Evolutionary conservation across 2,329 filamentous ascomycete genomes (phyloP).

Genomic region (Colletotrichum sp.): DNA sequence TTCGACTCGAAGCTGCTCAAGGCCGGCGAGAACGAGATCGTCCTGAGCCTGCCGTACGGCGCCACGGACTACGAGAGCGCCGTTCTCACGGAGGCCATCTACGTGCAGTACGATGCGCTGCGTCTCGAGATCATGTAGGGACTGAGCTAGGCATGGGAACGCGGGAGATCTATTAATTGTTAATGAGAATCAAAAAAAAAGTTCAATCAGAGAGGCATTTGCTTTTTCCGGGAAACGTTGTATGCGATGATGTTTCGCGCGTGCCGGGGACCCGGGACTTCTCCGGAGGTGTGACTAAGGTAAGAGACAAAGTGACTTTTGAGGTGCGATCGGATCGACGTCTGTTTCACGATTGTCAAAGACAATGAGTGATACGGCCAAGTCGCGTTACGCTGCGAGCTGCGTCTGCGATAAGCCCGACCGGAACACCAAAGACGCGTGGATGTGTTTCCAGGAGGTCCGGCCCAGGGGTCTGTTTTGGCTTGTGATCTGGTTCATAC

Average conservation of each 20-base stretch:
- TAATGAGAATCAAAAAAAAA: background rate
- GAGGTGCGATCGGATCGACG: background rate
- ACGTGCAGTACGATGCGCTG: slow-evolving; percentile 68
- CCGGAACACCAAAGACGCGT: background rate
- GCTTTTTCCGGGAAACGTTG: background rate
- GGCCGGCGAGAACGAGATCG: slow-evolving; percentile 54
- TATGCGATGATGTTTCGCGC: background rate
- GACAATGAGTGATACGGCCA: background rate
- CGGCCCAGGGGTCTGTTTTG: slow-evolving; percentile 14
- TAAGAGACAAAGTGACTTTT: background rate
- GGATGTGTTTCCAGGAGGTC: background rate
- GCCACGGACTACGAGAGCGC: slow-evolving; percentile 63
- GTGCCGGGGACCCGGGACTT: background rate
- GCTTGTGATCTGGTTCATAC: background rate
- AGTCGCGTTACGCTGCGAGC: background rate
- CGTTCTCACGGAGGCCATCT: slow-evolving; percentile 54
- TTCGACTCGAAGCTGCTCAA: slow-evolving; percentile 53
- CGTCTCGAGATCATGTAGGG: slow-evolving; percentile 55
- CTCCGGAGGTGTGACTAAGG: background rate
- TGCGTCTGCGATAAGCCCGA: background rate
- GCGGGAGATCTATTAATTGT: background rate
- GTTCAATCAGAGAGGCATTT: background rate
- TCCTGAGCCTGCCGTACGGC: slow-evolving; percentile 60
- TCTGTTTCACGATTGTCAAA: background rate
- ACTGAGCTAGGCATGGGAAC: background rate